Evolutionary conservation across 2,329 filamentous ascomycete species (phyloP).

Genomic region (Trichophyton benhamiae): DNA sequence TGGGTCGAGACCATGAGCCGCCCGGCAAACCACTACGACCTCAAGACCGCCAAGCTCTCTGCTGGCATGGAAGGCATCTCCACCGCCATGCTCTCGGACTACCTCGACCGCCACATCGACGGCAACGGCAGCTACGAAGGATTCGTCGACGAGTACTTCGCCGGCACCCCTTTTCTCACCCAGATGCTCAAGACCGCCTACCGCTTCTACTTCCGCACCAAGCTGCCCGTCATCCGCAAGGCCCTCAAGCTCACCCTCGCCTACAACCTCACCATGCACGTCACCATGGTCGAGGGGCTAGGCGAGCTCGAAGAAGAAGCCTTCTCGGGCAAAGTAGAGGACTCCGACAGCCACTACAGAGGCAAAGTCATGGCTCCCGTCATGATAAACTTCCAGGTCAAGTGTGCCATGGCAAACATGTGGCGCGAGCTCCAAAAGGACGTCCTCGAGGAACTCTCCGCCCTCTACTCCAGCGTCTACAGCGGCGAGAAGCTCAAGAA

Average conservation of each 20-base stretch:
- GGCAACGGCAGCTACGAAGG: slow-evolving; percentile 78
- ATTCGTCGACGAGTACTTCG: slow-evolving; percentile 92
- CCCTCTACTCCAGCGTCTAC: slow-evolving; percentile 93
- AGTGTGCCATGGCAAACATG: slow-evolving; percentile 92
- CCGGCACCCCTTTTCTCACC: slow-evolving; percentile 86
- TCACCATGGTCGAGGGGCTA: slow-evolving; percentile 85
- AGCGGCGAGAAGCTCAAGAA: slow-evolving; percentile 95
- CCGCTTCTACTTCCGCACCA: slow-evolving; percentile 80
- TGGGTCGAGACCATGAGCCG: slow-evolving; percentile 77
- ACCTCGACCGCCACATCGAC: slow-evolving; percentile 90
- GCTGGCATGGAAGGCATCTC: slow-evolving; percentile 83
- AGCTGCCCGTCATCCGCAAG: slow-evolving; percentile 82
- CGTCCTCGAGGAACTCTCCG: slow-evolving; percentile 82
- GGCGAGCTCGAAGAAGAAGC: slow-evolving; percentile 55
- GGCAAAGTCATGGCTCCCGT: slow-evolving; percentile 88
- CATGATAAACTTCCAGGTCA: slow-evolving; percentile 99
- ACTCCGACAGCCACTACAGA: slow-evolving; percentile 72
- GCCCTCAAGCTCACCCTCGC: slow-evolving; percentile 88
- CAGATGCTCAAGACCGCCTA: slow-evolving; percentile 94
- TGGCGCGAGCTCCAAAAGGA: slow-evolving; percentile 97
- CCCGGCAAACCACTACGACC: slow-evolving; percentile 68
- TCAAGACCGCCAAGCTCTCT: slow-evolving; percentile 76
- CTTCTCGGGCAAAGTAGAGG: slow-evolving; percentile 71
- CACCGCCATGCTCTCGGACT: slow-evolving; percentile 68
- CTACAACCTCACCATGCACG: slow-evolving; percentile 88